phyloP scores from a whole-genome alignment of 78 protist species.

The Dictyostelium capitatum region DNA sequence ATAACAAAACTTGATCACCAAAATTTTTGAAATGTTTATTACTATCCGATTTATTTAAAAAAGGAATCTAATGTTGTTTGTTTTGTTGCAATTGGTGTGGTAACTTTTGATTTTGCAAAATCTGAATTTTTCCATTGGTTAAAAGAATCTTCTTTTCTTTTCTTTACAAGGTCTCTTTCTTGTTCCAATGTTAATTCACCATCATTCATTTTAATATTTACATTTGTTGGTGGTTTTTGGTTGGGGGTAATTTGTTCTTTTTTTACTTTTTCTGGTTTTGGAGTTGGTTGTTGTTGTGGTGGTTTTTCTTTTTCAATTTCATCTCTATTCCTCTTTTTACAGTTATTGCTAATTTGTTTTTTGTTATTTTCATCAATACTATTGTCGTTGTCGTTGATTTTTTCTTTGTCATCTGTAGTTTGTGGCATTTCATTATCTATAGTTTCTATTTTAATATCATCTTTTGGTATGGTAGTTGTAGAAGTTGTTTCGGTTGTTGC shows the following conservation, averaged over 20 bases:
- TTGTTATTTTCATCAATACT: background rate
- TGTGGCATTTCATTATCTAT: no score
- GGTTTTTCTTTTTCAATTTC: background rate
- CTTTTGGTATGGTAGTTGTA: no score
- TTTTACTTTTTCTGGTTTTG: background rate
- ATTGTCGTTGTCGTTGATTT: background rate
- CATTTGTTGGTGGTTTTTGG: background rate
- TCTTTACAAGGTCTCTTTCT: background rate
- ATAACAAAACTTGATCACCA: no score
- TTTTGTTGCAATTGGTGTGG: background rate
- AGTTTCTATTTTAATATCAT: no score
- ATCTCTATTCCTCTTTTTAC: background rate
- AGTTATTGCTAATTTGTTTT: background rate
- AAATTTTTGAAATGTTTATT: no score
- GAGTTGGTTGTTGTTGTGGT: background rate
- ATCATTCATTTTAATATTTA: background rate
- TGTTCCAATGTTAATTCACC: conserved; percentile 8
- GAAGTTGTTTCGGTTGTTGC: no score
- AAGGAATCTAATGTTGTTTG: conserved; percentile 2
- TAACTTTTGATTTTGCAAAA: conserved; percentile 6
- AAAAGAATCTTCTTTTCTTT: background rate
- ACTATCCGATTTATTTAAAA: background rate
- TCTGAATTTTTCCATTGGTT: conserved; percentile 13
- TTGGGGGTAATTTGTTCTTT: background rate
- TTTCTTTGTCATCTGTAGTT: background rate